Percentiles rank a stretch among this genome's conserved stretches.
phyloP scores from a whole-genome alignment of 1,139 yeast species.

The Geotrichum restrictum region DNA sequence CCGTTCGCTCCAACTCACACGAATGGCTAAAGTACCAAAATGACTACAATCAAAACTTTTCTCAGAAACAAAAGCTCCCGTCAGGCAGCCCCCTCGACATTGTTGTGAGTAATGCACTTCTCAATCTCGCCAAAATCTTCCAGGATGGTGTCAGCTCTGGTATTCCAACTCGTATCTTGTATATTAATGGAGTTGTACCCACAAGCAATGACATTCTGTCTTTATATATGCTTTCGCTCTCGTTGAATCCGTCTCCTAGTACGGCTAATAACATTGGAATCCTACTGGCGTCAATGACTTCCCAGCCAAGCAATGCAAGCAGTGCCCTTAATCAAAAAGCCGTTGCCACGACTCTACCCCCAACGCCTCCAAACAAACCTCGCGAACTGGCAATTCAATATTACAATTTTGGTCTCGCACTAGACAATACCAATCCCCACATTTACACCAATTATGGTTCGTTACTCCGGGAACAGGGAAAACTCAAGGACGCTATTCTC shows the following conservation, averaged over 20 bases:
- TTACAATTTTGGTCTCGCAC: slow-evolving; percentile 35
- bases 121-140: slow-evolving; percentile 37
- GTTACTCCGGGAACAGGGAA: slow-evolving; percentile 36
- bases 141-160: slow-evolving; percentile 39
- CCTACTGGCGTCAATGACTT: slow-evolving; percentile 30
- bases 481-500: slow-evolving; percentile 33
- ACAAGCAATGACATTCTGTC: slow-evolving; percentile 33
- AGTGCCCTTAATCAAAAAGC: slow-evolving; percentile 10
- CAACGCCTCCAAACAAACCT: slow-evolving; percentile 9
- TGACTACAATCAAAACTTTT: not conserved
- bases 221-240: slow-evolving; percentile 34
- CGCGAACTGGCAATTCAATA: slow-evolving; percentile 32
- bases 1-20: slow-evolving; percentile 10
- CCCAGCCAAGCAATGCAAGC: slow-evolving; percentile 8
- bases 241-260: slow-evolving; percentile 36
- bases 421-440: slow-evolving; percentile 38
- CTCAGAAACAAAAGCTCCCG: not conserved
- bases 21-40: slow-evolving; percentile 19
- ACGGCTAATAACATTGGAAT: slow-evolving; percentile 40
- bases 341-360: slow-evolving; percentile 21
- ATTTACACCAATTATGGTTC: slow-evolving; percentile 39
- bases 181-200: slow-evolving; percentile 34
- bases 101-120: slow-evolving; percentile 33
- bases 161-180: slow-evolving; percentile 29
- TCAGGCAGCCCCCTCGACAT: slow-evolving; percentile 15